Conservation (phyloP, 192 early-diverging fungal species). For the Coemansia aciculifera region DNA sequence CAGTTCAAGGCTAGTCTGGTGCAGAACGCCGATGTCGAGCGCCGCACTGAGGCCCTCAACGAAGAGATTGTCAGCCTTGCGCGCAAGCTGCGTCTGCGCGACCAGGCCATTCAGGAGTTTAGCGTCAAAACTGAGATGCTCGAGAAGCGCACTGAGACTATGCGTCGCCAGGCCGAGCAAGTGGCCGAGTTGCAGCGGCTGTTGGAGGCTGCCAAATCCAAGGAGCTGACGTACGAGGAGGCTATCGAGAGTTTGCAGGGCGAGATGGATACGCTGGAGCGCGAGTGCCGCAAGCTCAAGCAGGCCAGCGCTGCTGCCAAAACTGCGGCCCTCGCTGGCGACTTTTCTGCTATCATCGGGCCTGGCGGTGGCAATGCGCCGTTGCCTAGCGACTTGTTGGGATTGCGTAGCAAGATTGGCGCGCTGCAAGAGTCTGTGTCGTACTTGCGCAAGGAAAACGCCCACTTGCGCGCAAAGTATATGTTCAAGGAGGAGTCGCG, state of each 20-base stretch:
- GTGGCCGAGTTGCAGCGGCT: constrained; percentile 61
- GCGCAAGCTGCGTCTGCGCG: constrained; percentile 78
- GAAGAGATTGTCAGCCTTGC: constrained; percentile 80
- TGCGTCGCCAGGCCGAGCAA: constrained; percentile 67
- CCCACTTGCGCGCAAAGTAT: constrained; percentile 67
- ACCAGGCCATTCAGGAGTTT: constrained; percentile 76
- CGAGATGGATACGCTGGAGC: constrained; percentile 69
- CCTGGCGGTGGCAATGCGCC: constrained; percentile 12
- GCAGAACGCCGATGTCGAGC: constrained; percentile 78
- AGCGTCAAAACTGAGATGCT: constrained; percentile 75
- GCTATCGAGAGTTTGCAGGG: constrained; percentile 67
- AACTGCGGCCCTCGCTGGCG: neutral
- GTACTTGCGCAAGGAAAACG: constrained; percentile 80
- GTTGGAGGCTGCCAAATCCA: constrained; percentile 59
- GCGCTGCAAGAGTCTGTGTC: constrained; percentile 70
- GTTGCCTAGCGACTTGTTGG: constrained; percentile 59
- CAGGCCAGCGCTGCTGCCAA: constrained; percentile 44
- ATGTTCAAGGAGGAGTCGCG: constrained; percentile 15
- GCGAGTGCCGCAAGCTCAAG: constrained; percentile 62
- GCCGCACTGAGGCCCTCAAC: constrained; percentile 69
- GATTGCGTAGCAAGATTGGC: constrained; percentile 41
- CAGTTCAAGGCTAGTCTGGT: constrained; percentile 78
- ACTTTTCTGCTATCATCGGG: constrained; percentile 18
- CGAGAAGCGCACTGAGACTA: constrained; percentile 74
- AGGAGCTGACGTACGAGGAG: constrained; percentile 71